Percentiles rank a stretch among this genome's conserved stretches.
These are phyloP conservation scores for Rutidosis leptorrhynchoides DNA, from an alignment of 129 eudicot species.

Conservation along the genomic window DNA sequence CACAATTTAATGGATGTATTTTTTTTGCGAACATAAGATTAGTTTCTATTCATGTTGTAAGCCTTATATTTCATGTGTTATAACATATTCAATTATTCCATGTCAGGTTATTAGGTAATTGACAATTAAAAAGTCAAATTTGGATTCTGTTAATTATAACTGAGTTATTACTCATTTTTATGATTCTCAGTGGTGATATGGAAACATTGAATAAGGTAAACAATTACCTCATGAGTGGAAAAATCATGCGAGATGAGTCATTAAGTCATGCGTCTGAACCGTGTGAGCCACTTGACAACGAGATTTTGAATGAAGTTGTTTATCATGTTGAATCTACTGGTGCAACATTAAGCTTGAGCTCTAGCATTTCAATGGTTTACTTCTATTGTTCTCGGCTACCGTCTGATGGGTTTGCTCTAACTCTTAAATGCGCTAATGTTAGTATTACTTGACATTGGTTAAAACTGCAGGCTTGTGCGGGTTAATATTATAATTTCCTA, in stretches of 20 bases:
- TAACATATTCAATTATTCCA: no score
- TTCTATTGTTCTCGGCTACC: slow-evolving; percentile 89
- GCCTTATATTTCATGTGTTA: no score
- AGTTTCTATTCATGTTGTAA: not conserved
- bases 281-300: slow-evolving; percentile 48
- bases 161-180: slow-evolving; percentile 8
- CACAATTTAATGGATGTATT: no score
- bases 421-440: not conserved
- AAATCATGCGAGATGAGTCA: slow-evolving; percentile 63
- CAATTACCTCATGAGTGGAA: slow-evolving; percentile 60
- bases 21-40: no score
- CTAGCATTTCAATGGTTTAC: slow-evolving; percentile 59
- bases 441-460: not conserved
- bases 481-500: no score
- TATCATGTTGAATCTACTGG: slow-evolving; percentile 74
- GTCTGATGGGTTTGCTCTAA: slow-evolving; percentile 64
- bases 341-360: slow-evolving; percentile 59
- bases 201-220: slow-evolving; percentile 39
- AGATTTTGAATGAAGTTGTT: slow-evolving; percentile 35
- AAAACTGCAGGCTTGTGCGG: not conserved
- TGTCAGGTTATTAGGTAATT: no score
- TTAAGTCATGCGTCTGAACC: slow-evolving; percentile 68
- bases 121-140: not conserved
- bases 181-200: slow-evolving; percentile 50
- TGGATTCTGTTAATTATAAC: not conserved